Base-by-base conservation (phyloP, 2,329 filamentous ascomycete species). In the Colletotrichum sp. region DNA sequence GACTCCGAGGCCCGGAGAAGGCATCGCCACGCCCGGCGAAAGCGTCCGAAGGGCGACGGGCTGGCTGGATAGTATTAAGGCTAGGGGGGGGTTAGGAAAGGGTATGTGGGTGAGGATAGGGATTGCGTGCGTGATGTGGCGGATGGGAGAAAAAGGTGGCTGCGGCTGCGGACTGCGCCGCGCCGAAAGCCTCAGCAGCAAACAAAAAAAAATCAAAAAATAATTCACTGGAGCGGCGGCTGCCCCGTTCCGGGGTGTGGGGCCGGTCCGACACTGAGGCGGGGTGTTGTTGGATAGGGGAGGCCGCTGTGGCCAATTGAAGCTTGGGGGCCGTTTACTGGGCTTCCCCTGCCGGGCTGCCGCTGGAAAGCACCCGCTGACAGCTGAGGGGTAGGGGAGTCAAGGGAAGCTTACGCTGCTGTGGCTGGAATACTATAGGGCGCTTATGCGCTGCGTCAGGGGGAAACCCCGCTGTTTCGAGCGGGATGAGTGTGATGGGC, bases 111-210 rank as follows among this genome's bases (percentile, higher is more conserved):
- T 63, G 34, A 25, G 19, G n/a, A 22, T 39, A 19, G 16, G 25
- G 39, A 44, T 28, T 28, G 32, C 34, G 39, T 67, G 63, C 64
- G 74, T 75, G 59, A 73, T 75, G 74, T 73, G 70, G 73, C 73
- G 70, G 73, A 55, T 73, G 70, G 27, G 19, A 44, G 16, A 25
- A 61, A 34, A 48, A 48, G 19, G 59, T 61, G 59, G 59, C 59
- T 30, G 57, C 44, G 44, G 44, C 44, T 48, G 44, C 19, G 30
- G 61, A 48, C 63, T 75, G 71, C 36, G 70, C 70, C 65, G 69
- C 64, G 55, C 48, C 64, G 57, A 30, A 68, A 57, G 44, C n/a
- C 44, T 48, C n/a, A 48, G 19, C 19, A 48, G 39, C 3, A 48
- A n/a, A n/a, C n/a, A 48, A 59, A 73, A 73, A 68, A 25, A 25